Evolutionary conservation across 176 grass and related monocot genomes (phyloP).

Genomic region (Tuctoria greenei): DNA sequence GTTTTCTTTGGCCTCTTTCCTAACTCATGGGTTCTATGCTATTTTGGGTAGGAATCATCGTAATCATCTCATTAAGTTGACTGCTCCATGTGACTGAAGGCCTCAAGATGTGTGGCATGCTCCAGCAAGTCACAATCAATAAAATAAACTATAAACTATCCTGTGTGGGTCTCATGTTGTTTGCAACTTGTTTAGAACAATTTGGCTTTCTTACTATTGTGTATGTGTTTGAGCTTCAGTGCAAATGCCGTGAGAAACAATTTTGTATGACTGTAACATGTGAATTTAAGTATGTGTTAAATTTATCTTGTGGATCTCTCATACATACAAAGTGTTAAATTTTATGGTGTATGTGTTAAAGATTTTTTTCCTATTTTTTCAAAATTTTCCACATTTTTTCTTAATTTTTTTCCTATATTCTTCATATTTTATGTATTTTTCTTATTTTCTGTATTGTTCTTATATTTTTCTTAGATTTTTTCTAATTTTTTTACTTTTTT

Average conservation of each 20-base stretch:
- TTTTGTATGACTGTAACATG: too few relatives aligned
- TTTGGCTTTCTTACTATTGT: not conserved
- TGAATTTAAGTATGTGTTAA: too few relatives aligned
- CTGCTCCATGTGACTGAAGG: not conserved
- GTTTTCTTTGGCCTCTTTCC: not conserved
- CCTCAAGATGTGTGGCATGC: not conserved
- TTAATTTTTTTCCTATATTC: too few relatives aligned
- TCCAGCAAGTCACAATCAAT: constrained; percentile 29
- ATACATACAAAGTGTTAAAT: too few relatives aligned
- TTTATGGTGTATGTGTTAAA: too few relatives aligned
- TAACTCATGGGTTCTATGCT: not conserved
- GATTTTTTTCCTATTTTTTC: too few relatives aligned
- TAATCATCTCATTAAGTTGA: constrained; percentile 29
- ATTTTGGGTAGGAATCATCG: not conserved
- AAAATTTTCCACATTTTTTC: too few relatives aligned
- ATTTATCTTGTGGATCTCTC: too few relatives aligned
- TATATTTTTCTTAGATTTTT: too few relatives aligned
- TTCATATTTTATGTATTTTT: too few relatives aligned
- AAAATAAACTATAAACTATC: constrained; percentile 26
- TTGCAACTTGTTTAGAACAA: constrained; percentile 11
- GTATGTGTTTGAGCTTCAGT: constrained; percentile 29
- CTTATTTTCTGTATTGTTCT: too few relatives aligned
- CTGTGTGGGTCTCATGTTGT: constrained; percentile 22
- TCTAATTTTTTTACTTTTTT: too few relatives aligned
- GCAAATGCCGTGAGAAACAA: not conserved